These are phyloP conservation scores for Fusarium sp. DNA, from an alignment of 2,329 filamentous ascomycete species.

Conservation along the genomic window DNA sequence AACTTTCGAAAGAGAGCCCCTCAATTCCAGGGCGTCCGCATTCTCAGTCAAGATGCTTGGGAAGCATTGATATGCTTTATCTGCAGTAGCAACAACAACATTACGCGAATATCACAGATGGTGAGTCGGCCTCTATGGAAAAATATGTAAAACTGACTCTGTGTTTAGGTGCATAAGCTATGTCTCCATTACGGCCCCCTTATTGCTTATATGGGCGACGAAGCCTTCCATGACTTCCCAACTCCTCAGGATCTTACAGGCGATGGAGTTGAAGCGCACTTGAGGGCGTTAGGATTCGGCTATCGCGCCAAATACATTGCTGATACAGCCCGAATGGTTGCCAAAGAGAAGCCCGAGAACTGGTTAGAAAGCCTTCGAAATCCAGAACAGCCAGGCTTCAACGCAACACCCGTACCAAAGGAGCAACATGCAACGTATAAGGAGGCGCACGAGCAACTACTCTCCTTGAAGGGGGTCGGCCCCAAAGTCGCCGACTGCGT, in stretches of 20 bases:
- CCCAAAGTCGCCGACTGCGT: slow-evolving; percentile 98
- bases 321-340: slow-evolving; percentile 84
- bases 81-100: slow-evolving; percentile 99
- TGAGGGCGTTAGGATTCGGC: slow-evolving; percentile 90
- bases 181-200: slow-evolving; percentile 87
- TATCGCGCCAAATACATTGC: slow-evolving; percentile 95
- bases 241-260: slow-evolving; percentile 79
- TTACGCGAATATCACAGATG: slow-evolving; percentile 95
- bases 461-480: slow-evolving; percentile 88
- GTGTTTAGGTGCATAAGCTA: slow-evolving; percentile 80
- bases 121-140: slow-evolving; percentile 58
- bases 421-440: slow-evolving; percentile 76
- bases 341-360: slow-evolving; percentile 73
- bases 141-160: neutral
- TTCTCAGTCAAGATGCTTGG: slow-evolving; percentile 96
- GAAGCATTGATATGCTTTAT: slow-evolving; percentile 95
- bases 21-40: slow-evolving; percentile 90
- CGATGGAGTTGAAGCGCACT: slow-evolving; percentile 81
- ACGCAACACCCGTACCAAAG: slow-evolving; percentile 60
- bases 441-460: slow-evolving; percentile 83
- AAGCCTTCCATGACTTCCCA: slow-evolving; percentile 90
- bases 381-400: slow-evolving; percentile 76
- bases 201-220: slow-evolving; percentile 78
- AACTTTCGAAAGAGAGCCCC: slow-evolving; percentile 93
- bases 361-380: slow-evolving; percentile 89